Conservation (phyloP, 1,284 basidiomycete species). For the Leccinum huronense region DNA sequence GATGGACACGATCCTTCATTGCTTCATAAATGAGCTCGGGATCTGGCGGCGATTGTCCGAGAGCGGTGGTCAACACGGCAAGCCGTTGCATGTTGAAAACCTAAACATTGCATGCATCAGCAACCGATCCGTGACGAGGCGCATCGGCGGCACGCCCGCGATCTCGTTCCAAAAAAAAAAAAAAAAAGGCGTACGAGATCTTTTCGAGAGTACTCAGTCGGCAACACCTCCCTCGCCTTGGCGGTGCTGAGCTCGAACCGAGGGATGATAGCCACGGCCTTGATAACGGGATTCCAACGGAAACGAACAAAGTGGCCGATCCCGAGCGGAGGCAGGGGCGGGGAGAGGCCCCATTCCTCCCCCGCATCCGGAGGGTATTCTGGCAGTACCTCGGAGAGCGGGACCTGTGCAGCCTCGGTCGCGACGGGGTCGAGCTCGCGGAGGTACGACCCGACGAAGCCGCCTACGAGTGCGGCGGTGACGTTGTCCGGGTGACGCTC, state of each 20-base stretch:
- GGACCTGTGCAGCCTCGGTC: slow-evolving; percentile 81
- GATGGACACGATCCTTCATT: slow-evolving; percentile 98
- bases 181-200: slow-evolving; percentile 70
- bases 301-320: slow-evolving; percentile 97
- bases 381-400: slow-evolving; percentile 93
- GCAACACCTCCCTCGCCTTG: slow-evolving; percentile 88
- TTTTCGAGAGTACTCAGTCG: slow-evolving; percentile 79
- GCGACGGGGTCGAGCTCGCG: slow-evolving; percentile 83
- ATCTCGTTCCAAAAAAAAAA: neutral
- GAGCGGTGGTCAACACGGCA: slow-evolving; percentile 96
- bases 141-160: neutral
- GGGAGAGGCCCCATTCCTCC: slow-evolving; percentile 85
- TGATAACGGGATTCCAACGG: slow-evolving; percentile 84
- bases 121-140: neutral
- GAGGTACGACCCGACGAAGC: slow-evolving; percentile 98
- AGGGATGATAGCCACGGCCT: slow-evolving; percentile 94
- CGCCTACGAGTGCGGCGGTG: slow-evolving; percentile 94
- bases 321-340: slow-evolving; percentile 83
- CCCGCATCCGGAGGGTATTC: slow-evolving; percentile 95
- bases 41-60: slow-evolving; percentile 89
- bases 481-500: slow-evolving; percentile 99
- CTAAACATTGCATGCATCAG: slow-evolving; percentile 41
- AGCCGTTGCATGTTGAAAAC: slow-evolving; percentile 98
- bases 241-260: slow-evolving; percentile 97
- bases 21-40: slow-evolving; percentile 96